Percentiles rank a stretch among this genome's conserved stretches.
These are phyloP conservation scores for Ramalina intermedia DNA, from an alignment of 495 filamentous ascomycete genomes.

Conservation along the genomic window DNA sequence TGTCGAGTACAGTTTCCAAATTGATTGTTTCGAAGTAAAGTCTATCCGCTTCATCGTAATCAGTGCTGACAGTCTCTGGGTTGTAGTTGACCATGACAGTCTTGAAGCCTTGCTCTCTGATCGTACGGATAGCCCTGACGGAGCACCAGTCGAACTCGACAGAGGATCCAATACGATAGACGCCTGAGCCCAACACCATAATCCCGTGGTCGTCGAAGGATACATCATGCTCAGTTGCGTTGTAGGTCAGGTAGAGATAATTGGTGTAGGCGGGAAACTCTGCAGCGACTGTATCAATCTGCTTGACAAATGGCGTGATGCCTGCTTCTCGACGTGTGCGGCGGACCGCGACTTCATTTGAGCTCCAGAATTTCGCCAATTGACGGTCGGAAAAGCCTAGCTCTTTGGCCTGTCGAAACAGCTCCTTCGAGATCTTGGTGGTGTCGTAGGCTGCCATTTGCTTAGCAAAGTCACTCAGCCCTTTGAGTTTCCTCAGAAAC, in stretches of 20 bases:
- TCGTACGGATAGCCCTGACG: constrained; percentile 86
- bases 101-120: constrained; percentile 77
- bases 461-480: constrained; percentile 77
- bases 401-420: constrained; percentile 75
- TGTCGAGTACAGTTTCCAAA: constrained; percentile 85
- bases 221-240: constrained; percentile 76
- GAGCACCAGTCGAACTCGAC: constrained; percentile 99
- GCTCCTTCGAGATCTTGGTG: constrained; percentile 43
- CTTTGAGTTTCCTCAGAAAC: constrained; percentile 85
- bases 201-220: constrained; percentile 73
- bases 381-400: constrained; percentile 90
- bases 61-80: constrained; percentile 86
- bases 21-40: constrained; percentile 98
- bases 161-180: constrained; percentile 93
- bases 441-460: constrained; percentile 56
- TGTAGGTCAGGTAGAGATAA: constrained; percentile 95
- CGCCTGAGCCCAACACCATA: constrained; percentile 94
- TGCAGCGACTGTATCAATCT: constrained; percentile 95
- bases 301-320: constrained; percentile 82
- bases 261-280: constrained; percentile 94
- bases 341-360: constrained; percentile 80
- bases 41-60: constrained; percentile 91
- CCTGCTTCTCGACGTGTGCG: constrained; percentile 67
- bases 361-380: constrained; percentile 83
- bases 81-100: constrained; percentile 99